Base-by-base conservation (phyloP, 306 rosid genomes). In the Cicer arietinum region DNA sequence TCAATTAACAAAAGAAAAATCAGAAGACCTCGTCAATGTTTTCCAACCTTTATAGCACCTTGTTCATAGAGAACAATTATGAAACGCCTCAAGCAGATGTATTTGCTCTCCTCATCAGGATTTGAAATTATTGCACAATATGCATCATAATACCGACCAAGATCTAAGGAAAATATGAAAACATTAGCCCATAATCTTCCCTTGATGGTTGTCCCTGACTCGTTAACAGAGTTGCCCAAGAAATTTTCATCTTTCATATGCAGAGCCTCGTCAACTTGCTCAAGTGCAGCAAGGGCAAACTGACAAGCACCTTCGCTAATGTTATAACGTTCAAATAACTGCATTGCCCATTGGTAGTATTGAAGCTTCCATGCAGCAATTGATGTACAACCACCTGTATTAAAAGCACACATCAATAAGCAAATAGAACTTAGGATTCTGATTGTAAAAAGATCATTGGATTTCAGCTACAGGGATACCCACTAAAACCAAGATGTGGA, bases 221-320 rank as follows among this genome's bases (percentile, higher is more conserved):
- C 96, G 59, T 82, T 80, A 6, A 65, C 80, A 56, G 83, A 80
- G 78, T 83, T 84, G 67, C 67, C 39, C 54, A 20, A 73, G 76
- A 13, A 52, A 52, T 59, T n/a, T 45, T 83, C 85, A 73, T 74
- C 90, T 20, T 83, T 78, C 74, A 65, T 59, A 54, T 43, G 48
- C 11, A 74, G 76, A 75, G 90, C 92, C 81, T 94, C 98, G 74
- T 91, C 98, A 74, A 90, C 97, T 84, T 87, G 94, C 89, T 91
- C 98, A 35, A 94, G 98, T 30, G 98, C 97, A 75, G 98, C 96
- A 74, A 91, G 98, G 71, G 94, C 98, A 86, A 94, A 94, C 86
- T 91, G 91, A 86, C 85, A 89, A 81, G 96, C 96, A 78, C 97
- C 98, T 79, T 90, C 94, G 65, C 90, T 91, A 37, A 94, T 77